Evolutionary conservation across 257 asterid species (phyloP).

Genomic region (Perilla frutescens): DNA sequence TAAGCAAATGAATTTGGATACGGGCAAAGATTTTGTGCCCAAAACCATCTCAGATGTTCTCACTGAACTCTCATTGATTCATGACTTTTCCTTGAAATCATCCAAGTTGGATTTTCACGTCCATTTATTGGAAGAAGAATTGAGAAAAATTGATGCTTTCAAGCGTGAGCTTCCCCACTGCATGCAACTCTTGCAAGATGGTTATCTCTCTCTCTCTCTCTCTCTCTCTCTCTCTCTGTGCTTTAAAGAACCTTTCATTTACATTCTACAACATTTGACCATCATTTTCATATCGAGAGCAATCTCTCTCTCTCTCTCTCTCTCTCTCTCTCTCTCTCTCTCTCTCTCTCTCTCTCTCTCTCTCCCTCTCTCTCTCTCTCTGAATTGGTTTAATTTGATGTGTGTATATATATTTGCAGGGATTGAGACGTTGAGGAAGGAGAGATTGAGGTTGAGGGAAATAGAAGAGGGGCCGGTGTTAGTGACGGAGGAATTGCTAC

Average conservation of each 20-base stretch:
- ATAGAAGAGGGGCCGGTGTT: slow-evolving; percentile 16
- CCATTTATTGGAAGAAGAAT: slow-evolving; percentile 38
- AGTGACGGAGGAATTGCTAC: slow-evolving; percentile 42
- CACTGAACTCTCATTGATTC: slow-evolving; percentile 31
- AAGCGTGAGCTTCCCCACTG: slow-evolving; percentile 49
- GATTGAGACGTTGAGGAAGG: slow-evolving; percentile 54
- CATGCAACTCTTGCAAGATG: slow-evolving; percentile 49
- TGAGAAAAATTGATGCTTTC: slow-evolving; percentile 44
- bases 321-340: not conserved
- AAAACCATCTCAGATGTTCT: slow-evolving; percentile 51
- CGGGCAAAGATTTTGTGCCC: slow-evolving; percentile 32
- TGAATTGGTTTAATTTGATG: not conserved
- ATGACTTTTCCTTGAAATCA: slow-evolving; percentile 34
- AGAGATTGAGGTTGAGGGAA: slow-evolving; percentile 39
- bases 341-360: not conserved
- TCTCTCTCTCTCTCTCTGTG: not conserved
- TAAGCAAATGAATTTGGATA: slow-evolving; percentile 39
- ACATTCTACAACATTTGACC: no score
- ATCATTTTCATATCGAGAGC: no score
- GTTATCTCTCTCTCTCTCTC: slow-evolving; percentile 10
- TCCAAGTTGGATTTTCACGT: slow-evolving; percentile 32
- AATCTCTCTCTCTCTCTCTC: not conserved
- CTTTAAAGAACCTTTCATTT: no score
- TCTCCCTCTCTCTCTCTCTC: not conserved
- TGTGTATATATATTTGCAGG: slow-evolving; percentile 39